Conservation (phyloP, 345 rosid species). For the Erysimum cheiranthoides region DNA sequence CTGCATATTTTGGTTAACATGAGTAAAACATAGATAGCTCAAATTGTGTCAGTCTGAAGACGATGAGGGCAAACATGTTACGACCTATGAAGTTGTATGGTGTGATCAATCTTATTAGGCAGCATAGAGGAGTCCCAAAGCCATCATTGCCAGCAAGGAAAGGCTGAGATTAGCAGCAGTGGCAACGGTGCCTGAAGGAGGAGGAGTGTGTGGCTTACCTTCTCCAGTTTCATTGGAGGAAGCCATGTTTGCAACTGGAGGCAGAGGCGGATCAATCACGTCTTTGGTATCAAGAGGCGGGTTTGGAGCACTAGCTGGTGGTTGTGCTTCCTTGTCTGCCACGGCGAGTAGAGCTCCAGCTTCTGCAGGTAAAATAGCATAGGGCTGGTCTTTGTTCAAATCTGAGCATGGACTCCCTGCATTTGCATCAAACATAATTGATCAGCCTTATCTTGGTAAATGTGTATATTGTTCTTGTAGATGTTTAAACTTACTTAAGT, state of each 20-base stretch:
- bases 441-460: conserved; percentile 4
- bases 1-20: conserved; percentile 21
- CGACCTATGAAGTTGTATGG: conserved; percentile 16
- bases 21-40: conserved; percentile 28
- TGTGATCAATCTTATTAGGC: conserved; percentile 26
- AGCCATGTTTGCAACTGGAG: conserved; percentile 50
- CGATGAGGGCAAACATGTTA: conserved; percentile 29
- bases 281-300: conserved; percentile 57
- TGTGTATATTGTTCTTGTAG: conserved; percentile 20
- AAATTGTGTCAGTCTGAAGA: conserved; percentile 17
- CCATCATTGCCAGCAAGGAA: conserved; percentile 47
- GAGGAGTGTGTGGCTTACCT: conserved; percentile 29
- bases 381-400: conserved; percentile 36
- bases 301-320: conserved; percentile 50
- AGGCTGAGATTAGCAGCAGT: conserved; percentile 46
- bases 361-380: conserved; percentile 57
- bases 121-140: conserved; percentile 37
- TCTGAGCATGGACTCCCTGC: conserved; percentile 75
- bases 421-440: conserved; percentile 46
- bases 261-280: conserved; percentile 78
- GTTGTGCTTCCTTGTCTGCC: conserved; percentile 28
- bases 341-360: conserved; percentile 55
- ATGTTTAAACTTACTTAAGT: conserved; percentile 59
- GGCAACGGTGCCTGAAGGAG: conserved; percentile 45
- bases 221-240: conserved; percentile 17